Base-by-base conservation (phyloP, 177 flowering plant genomes). In the Vitis hybrid region DNA sequence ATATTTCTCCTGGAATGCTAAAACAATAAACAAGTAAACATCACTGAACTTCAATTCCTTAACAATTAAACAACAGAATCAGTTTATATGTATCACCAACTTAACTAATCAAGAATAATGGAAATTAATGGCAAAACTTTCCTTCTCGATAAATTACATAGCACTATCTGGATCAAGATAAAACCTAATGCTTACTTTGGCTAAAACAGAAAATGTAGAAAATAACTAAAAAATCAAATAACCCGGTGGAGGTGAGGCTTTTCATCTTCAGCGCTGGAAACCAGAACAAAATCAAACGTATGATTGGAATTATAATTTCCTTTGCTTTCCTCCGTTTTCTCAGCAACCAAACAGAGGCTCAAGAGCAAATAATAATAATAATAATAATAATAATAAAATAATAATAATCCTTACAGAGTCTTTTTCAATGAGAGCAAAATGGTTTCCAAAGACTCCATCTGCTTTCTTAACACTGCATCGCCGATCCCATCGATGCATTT, bases 371-470 rank as follows among this genome's bases (percentile, higher is more conserved):
- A 52, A 70, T 26, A 60, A 16, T 1, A 2, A 13, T 19, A 33
- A 31, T 1, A 50, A 51, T 60, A 53, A 51, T 33, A 62, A 57
- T 26, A 60, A 16, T 1, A 2, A 13, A 33, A 31, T 1, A 50
- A 51, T 60, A 53, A 51, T 33, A 62, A 57, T 10, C 64, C 85
- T 81, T 75, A 92, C 98, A 92, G 11, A 21, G 90, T 90, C 16
- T 76, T 81, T n/a, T 79, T 83, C 82, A 89, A 83, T 0, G 88
- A 87, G 49, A 62, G 67, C 67, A 90, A 69, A 70, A 86, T 79
- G 29, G 21, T 70, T 62, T 86, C 80, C 71, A 94, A 77, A 16
- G 93, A 82, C 12, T 85, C 87, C 91, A 90, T 77, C 80, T 94
- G 97, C 76, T 89, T 92, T 48, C 68, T 70, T 67, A 87, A 51